phyloP scores from a whole-genome alignment of 2,329 filamentous ascomycete genomes.

The Hymenoscyphus linearis region DNA sequence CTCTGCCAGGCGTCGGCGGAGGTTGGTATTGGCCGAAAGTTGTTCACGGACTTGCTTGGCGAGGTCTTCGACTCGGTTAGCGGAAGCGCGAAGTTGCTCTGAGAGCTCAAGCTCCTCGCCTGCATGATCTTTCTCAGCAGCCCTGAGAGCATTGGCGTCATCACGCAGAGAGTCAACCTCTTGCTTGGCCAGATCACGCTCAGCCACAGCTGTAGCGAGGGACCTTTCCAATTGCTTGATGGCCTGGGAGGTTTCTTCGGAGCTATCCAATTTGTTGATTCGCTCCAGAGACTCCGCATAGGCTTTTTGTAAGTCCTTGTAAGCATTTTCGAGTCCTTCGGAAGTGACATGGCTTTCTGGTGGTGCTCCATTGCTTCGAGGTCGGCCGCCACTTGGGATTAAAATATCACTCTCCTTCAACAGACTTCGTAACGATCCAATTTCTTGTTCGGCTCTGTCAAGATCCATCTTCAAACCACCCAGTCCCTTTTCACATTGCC shows the following conservation, averaged over 20 bases:
- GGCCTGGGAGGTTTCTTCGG: slow-evolving; percentile 56
- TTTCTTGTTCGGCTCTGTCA: slow-evolving; percentile 91
- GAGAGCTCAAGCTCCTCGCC: slow-evolving; percentile 60
- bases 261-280: slow-evolving; percentile 58
- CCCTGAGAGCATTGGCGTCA: slow-evolving; percentile 54
- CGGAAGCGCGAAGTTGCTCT: slow-evolving; percentile 66
- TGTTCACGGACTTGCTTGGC: slow-evolving; percentile 75
- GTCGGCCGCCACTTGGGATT: slow-evolving; percentile 53
- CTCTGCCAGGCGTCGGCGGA: slow-evolving; percentile 71
- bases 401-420: slow-evolving; percentile 79
- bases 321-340: slow-evolving; percentile 67
- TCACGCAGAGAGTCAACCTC: slow-evolving; percentile 58
- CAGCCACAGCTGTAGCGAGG: slow-evolving; percentile 62
- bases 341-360: slow-evolving; percentile 53
- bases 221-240: slow-evolving; percentile 62
- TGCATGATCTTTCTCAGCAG: slow-evolving; percentile 50
- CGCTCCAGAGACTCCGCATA: slow-evolving; percentile 62
- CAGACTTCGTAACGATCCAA: slow-evolving; percentile 71
- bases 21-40: slow-evolving; percentile 67
- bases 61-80: slow-evolving; percentile 72
- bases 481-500: slow-evolving; percentile 88
- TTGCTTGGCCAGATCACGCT: slow-evolving; percentile 65
- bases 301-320: slow-evolving; percentile 67
- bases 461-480: slow-evolving; percentile 91
- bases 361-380: slow-evolving; percentile 36